phyloP scores from a whole-genome alignment of 78 protist genomes.

The Dictyostelium firmibasis region DNA sequence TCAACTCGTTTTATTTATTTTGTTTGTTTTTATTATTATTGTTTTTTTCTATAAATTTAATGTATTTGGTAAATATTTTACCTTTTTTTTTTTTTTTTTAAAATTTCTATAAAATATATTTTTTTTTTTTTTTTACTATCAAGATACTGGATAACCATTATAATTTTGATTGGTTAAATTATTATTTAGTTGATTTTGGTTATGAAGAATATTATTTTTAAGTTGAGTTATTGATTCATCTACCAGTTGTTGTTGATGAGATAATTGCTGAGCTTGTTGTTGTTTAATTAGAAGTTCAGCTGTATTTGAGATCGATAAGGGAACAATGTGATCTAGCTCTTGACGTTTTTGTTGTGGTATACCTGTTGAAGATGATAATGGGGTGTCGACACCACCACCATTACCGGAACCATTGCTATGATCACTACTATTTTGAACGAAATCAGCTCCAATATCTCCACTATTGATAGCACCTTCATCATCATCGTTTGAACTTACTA shows the following conservation, averaged over 20 bases:
- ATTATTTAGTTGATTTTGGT: background rate
- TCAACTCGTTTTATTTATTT: no score
- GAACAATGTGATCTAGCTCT: background rate
- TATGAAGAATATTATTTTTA: background rate
- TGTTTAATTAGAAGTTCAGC: background rate
- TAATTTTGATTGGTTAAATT: background rate
- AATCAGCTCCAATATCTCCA: background rate
- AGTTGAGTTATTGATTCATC: background rate
- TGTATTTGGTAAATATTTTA: no score
- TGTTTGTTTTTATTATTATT: no score
- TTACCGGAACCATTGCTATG: background rate
- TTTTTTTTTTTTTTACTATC: background rate
- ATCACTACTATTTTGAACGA: background rate
- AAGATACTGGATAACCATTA: background rate
- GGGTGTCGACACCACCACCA: background rate
- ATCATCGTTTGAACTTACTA: background rate
- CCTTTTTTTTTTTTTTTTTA: no score
- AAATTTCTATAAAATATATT: background rate
- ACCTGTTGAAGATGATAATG: background rate
- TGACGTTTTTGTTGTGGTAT: background rate
- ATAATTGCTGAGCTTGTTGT: background rate
- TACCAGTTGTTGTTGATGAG: background rate
- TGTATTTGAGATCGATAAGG: background rate
- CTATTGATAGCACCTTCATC: background rate
- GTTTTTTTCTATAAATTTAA: no score